A percentile compares a stretch with the other conserved stretches of the same genome.
Conservation (phyloP, 306 rosid genomes). For the Gastrolobium villosum region DNA sequence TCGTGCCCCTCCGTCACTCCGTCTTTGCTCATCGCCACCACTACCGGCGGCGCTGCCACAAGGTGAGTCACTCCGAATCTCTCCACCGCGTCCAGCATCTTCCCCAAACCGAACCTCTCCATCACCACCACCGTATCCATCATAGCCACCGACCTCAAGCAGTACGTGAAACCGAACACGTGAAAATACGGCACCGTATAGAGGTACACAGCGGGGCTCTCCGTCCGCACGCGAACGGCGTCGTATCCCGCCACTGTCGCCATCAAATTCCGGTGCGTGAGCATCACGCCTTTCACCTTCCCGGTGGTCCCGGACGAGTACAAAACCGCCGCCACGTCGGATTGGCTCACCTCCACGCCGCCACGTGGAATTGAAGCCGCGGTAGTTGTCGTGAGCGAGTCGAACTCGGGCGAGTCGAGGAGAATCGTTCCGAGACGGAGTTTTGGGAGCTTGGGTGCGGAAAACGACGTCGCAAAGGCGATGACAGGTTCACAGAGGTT, state of each 20-base stretch:
- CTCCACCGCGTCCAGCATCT: conserved; percentile 58
- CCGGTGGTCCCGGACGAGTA: conserved; percentile 78
- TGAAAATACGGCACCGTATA: conserved; percentile 62
- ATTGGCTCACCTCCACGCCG: conserved; percentile 52
- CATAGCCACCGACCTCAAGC: conserved; percentile 48
- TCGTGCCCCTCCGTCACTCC: conserved; percentile 43
- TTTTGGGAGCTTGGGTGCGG: not conserved
- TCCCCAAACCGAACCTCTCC: conserved; percentile 53
- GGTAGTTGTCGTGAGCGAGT: conserved; percentile 33
- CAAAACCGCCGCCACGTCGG: conserved; percentile 60
- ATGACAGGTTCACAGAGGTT: conserved; percentile 51
- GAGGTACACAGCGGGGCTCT: conserved; percentile 51
- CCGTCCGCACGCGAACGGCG: conserved; percentile 30
- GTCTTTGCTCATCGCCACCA: conserved; percentile 56
- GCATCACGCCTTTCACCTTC: conserved; percentile 62
- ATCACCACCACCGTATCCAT: conserved; percentile 58
- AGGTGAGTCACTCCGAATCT: conserved; percentile 53
- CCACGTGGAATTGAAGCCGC: not conserved
- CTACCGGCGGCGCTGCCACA: conserved; percentile 53
- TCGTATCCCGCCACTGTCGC: conserved; percentile 33
- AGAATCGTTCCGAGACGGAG: conserved; percentile 34
- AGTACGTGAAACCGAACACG: conserved; percentile 54
- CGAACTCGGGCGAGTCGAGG: conserved; percentile 68
- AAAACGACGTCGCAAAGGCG: conserved; percentile 56
- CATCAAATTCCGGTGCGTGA: conserved; percentile 62